Evolutionary conservation across 192 early-diverging fungal genomes (phyloP).

Genomic region (Podila horticola): DNA sequence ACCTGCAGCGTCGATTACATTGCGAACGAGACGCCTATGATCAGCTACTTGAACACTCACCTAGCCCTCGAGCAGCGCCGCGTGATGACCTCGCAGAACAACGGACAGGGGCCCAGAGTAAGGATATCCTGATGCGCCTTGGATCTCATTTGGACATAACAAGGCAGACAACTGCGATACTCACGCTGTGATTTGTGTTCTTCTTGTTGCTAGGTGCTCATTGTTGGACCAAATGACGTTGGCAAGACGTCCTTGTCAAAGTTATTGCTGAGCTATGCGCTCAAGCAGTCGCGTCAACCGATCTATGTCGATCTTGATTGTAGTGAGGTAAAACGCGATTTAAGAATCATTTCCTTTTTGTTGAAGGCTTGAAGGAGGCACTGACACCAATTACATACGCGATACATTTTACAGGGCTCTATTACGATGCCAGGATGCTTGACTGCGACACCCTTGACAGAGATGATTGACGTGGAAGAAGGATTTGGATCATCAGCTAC

Average conservation of each 20-base stretch:
- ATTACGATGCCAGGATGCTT: slow-evolving; percentile 90
- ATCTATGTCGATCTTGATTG: slow-evolving; percentile 91
- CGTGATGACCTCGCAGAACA: slow-evolving; percentile 52
- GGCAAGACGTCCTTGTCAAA: slow-evolving; percentile 93
- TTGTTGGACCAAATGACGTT: slow-evolving; percentile 92
- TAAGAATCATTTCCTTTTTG: background rate
- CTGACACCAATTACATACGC: background rate
- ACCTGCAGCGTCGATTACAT: slow-evolving; percentile 83
- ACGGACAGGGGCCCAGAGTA: slow-evolving; percentile 61
- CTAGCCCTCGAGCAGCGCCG: slow-evolving; percentile 86
- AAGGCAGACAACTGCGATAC: too few species aligned
- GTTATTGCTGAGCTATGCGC: slow-evolving; percentile 88
- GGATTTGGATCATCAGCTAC: slow-evolving; percentile 80
- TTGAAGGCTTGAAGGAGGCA: background rate
- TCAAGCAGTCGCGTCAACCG: slow-evolving; percentile 76
- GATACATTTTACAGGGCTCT: slow-evolving; percentile 63
- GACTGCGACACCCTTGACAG: slow-evolving; percentile 77
- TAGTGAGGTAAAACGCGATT: slow-evolving; percentile 60
- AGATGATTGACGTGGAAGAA: slow-evolving; percentile 87
- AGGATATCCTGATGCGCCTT: background rate
- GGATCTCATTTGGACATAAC: too few species aligned
- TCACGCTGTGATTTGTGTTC: too few species aligned
- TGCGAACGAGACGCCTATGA: slow-evolving; percentile 97
- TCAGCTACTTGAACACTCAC: slow-evolving; percentile 88
- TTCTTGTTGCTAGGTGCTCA: slow-evolving; percentile 67